Percentiles rank a stretch among this genome's conserved stretches.
Evolutionary conservation across 225 moss, liverwort and hornwort species (phyloP).

Genomic region (Sphagnum contortum): DNA sequence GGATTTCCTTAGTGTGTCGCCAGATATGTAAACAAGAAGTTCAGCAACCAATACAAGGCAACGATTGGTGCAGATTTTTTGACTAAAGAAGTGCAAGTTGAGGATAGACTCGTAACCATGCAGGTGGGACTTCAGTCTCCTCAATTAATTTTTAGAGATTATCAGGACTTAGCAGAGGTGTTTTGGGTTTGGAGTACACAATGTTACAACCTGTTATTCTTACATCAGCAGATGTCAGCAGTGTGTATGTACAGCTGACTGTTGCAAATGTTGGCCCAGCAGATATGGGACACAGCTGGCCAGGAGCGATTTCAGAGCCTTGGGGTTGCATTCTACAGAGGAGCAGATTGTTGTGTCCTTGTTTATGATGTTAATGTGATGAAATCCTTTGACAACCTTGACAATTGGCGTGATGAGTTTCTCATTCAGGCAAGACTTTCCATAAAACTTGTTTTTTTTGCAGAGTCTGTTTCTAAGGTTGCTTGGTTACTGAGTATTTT

Average conservation of each 20-base stretch:
- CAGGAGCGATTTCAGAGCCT: slow-evolving; percentile 61
- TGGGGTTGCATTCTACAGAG: slow-evolving; percentile 51
- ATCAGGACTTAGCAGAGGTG: too few species aligned
- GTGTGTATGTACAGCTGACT: not conserved
- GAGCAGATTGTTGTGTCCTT: slow-evolving; percentile 57
- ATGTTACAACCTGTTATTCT: too few species aligned
- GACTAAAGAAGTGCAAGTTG: slow-evolving; percentile 59
- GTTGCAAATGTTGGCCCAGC: not conserved
- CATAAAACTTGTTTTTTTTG: not conserved
- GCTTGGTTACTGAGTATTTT: not conserved
- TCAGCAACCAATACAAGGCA: slow-evolving; percentile 55
- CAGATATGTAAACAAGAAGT: slow-evolving; percentile 66
- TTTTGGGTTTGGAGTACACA: too few species aligned
- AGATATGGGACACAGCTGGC: slow-evolving; percentile 64
- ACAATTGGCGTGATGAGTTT: slow-evolving; percentile 60
- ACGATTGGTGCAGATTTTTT: slow-evolving; percentile 59
- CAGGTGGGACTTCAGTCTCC: slow-evolving; percentile 18
- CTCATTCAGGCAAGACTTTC: slow-evolving; percentile 30
- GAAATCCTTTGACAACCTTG: slow-evolving; percentile 50
- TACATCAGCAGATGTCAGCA: too few species aligned
- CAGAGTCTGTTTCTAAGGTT: not conserved
- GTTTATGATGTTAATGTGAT: slow-evolving; percentile 59
- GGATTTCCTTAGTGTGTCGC: slow-evolving; percentile 10
- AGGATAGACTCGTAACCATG: slow-evolving; percentile 59
- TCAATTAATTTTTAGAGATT: too few species aligned